A percentile compares a stretch with the other conserved stretches of the same genome.
phyloP scores from a whole-genome alignment of 2,329 filamentous ascomycete species.

The Blastomyces parvus region DNA sequence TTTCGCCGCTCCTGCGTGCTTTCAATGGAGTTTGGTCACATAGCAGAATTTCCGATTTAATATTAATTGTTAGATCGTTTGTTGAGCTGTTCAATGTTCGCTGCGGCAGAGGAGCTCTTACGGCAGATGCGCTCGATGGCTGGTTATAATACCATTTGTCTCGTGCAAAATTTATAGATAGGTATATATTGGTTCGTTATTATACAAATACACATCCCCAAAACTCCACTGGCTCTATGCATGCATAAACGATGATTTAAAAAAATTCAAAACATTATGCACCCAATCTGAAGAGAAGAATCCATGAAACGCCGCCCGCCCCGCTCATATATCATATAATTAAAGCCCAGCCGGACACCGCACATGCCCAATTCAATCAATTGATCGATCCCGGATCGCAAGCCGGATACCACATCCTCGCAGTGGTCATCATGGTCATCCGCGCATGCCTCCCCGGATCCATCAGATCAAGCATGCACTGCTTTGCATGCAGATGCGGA shows the following conservation, averaged over 20 bases:
- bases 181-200: background rate
- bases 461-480: slow-evolving; percentile 2
- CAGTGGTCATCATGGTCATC: background rate
- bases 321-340: background rate
- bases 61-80: background rate
- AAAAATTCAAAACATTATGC: background rate
- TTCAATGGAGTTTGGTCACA: background rate
- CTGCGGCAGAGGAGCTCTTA: too few relatives aligned
- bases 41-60: background rate
- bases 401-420: background rate
- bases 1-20: background rate
- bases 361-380: background rate
- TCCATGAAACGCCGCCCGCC: background rate
- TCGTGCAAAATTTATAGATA: too few relatives aligned
- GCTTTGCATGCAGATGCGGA: background rate
- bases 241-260: background rate
- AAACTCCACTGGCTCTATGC: background rate
- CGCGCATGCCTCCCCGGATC: background rate
- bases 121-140: too few relatives aligned
- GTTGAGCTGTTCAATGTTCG: background rate
- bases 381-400: background rate
- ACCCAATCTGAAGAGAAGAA: background rate
- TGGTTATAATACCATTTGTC: too few relatives aligned
- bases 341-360: background rate
- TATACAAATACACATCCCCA: background rate